A percentile compares a stretch with the other conserved stretches of the same genome.
Conservation (phyloP, 2,329 filamentous ascomycete genomes). For the Cephalotrichum gorgonifer region DNA sequence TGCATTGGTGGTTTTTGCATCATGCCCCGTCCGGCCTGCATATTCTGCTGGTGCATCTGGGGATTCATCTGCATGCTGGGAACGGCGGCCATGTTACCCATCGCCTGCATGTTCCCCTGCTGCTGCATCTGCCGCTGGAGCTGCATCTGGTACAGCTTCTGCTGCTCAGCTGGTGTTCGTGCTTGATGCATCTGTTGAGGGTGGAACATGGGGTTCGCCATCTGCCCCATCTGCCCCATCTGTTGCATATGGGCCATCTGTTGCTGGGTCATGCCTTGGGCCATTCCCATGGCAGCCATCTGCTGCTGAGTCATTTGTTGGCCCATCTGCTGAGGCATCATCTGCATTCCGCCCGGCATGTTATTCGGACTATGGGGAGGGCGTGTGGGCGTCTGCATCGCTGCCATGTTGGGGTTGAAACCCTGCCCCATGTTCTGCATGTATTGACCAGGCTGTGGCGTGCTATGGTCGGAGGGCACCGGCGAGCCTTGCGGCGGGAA, state of each 20-base stretch:
- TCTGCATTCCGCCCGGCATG: constrained; percentile 37
- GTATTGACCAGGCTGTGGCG: constrained; percentile 64
- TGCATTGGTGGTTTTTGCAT: constrained; percentile 41
- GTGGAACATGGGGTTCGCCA: constrained; percentile 21
- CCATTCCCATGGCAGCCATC: constrained; percentile 8
- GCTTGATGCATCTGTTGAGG: constrained; percentile 31
- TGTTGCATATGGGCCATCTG: constrained; percentile 28
- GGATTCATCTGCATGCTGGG: constrained; percentile 5
- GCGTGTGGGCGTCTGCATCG: constrained; percentile 43
- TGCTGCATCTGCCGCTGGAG: constrained; percentile 58
- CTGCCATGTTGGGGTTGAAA: constrained; percentile 49
- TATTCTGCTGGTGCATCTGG: constrained; percentile 5
- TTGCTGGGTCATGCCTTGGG: constrained; percentile 20
- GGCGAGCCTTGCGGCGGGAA: constrained; percentile 66
- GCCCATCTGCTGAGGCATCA: constrained; percentile 43
- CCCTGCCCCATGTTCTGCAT: constrained; percentile 50
- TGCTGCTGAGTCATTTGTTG: constrained; percentile 23
- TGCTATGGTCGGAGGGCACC: constrained; percentile 65
- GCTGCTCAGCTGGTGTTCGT: constrained; percentile 40
- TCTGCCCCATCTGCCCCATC: constrained; percentile 34
- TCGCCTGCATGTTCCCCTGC: constrained; percentile 14
- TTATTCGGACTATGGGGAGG: constrained; percentile 44
- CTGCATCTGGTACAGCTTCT: constrained; percentile 78
- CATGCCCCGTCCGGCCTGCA: constrained; percentile 30
- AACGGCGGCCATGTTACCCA: constrained; percentile 16